Percentiles rank a stretch among this genome's conserved stretches.
phyloP scores from a whole-genome alignment of 768 basidiomycete species.

The Clitopilus passeckerianus region DNA sequence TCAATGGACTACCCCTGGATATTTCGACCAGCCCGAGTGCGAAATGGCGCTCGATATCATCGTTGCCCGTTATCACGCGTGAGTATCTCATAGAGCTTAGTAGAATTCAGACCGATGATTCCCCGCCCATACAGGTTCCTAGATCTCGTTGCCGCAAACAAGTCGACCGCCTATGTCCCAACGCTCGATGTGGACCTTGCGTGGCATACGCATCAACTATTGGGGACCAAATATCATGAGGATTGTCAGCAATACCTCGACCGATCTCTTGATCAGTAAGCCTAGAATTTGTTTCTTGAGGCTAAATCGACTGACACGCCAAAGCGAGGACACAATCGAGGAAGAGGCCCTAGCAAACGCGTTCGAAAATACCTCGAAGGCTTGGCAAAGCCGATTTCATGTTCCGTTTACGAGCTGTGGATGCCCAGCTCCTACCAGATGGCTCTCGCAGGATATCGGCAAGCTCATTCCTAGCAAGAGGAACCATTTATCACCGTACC shows the following conservation, averaged over 20 bases:
- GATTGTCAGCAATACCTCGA: conserved; percentile 35
- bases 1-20: conserved; percentile 41
- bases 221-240: conserved; percentile 30
- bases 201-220: conserved; percentile 65
- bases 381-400: conserved; percentile 35
- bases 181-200: conserved; percentile 62
- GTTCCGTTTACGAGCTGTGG: conserved; percentile 52
- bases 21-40: conserved; percentile 31
- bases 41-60: conserved; percentile 40
- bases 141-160: conserved; percentile 37
- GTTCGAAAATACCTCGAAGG: conserved; percentile 19
- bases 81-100: not conserved
- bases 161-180: conserved; percentile 35
- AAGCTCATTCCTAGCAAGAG: conserved; percentile 10
- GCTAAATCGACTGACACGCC: not conserved
- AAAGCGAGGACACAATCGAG: conserved; percentile 29
- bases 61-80: conserved; percentile 57
- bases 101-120: not conserved
- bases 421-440: conserved; percentile 38
- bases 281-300: not conserved
- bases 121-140: conserved; percentile 29
- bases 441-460: conserved; percentile 31
- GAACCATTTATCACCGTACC: conserved; percentile 12
- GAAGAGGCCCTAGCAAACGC: conserved; percentile 14
- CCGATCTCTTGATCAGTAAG: conserved; percentile 41